Evolutionary conservation across 2,329 filamentous ascomycete species (phyloP).

Genomic region (Verticillium tricorpus): DNA sequence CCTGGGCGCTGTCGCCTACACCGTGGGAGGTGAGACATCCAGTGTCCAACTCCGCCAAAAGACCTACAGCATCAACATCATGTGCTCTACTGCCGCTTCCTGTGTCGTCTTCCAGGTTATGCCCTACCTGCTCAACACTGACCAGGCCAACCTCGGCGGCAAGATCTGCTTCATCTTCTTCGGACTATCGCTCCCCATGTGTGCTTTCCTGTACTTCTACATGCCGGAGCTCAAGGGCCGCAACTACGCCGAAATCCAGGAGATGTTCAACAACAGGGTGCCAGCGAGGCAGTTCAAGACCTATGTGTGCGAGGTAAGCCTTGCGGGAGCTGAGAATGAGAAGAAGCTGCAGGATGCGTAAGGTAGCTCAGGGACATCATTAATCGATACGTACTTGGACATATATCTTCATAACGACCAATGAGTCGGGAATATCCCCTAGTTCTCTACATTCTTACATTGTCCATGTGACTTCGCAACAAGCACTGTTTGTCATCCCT

Average conservation of each 20-base stretch:
- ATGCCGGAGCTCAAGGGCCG: conserved; percentile 13
- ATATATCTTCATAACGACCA: background rate
- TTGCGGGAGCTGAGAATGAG: conserved; percentile 2
- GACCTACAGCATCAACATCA: conserved; percentile 27
- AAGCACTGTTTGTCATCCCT: no score
- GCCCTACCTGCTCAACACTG: conserved; percentile 24
- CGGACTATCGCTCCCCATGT: conserved; percentile 21
- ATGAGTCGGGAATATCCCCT: no score
- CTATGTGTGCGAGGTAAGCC: conserved; percentile 7
- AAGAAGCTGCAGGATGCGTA: conserved; percentile 8
- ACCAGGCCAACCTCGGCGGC: conserved; percentile 24
- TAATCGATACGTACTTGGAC: no score
- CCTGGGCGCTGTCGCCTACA: conserved; percentile 22
- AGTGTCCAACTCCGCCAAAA: conserved; percentile 23
- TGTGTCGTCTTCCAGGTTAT: conserved; percentile 23
- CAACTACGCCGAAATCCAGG: conserved; percentile 13
- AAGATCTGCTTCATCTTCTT: conserved; percentile 28
- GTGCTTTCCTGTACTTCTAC: conserved; percentile 11
- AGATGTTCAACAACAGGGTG: conserved; percentile 9
- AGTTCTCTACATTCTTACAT: no score
- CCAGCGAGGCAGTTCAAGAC: conserved; percentile 9
- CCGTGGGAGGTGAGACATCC: conserved; percentile 23
- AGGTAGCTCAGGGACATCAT: background rate
- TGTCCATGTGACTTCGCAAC: no score
- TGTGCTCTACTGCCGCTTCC: conserved; percentile 22